Conservation (phyloP, 371 early-diverging fungal genomes). For the Conidiobolus incongruus region DNA sequence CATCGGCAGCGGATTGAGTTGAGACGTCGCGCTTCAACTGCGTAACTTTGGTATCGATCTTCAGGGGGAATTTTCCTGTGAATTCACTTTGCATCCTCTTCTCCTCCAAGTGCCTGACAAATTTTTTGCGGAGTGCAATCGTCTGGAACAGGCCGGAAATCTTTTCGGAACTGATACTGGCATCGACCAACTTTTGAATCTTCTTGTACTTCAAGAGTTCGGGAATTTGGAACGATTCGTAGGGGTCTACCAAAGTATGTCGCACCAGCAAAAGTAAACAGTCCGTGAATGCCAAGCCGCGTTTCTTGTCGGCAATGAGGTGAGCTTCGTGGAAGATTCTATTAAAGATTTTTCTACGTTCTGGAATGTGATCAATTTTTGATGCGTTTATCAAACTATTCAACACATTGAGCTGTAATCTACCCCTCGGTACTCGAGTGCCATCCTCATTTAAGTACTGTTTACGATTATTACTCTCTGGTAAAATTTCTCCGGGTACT, state of each 20-base stretch:
- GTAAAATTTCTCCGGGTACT: neutral
- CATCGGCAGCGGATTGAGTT: no score
- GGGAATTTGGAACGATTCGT: neutral
- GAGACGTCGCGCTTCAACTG: no score
- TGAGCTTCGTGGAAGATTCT: constrained; percentile 11
- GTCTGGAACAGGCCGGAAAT: constrained; percentile 1
- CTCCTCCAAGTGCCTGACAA: neutral
- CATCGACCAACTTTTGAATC: neutral
- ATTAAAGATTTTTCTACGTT: constrained; percentile 8
- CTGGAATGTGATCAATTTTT: constrained; percentile 4
- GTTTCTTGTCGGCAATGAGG: constrained; percentile 10
- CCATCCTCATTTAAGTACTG: constrained; percentile 2
- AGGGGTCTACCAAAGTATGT: constrained; percentile 2
- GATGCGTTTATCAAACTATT: constrained; percentile 11
- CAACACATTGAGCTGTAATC: constrained; percentile 10
- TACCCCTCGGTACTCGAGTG: neutral
- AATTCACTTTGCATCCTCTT: no score
- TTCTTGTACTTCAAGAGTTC: neutral
- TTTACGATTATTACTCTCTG: constrained; percentile 5
- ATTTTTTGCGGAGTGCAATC: neutral
- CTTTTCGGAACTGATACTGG: constrained; percentile 1
- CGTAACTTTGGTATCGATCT: no score
- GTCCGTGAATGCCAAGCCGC: constrained; percentile 2
- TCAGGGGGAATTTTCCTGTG: no score
- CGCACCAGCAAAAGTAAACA: neutral